These are phyloP conservation scores for Syzygium jambos DNA, from an alignment of 345 rosid genomes.

Conservation along the genomic window DNA sequence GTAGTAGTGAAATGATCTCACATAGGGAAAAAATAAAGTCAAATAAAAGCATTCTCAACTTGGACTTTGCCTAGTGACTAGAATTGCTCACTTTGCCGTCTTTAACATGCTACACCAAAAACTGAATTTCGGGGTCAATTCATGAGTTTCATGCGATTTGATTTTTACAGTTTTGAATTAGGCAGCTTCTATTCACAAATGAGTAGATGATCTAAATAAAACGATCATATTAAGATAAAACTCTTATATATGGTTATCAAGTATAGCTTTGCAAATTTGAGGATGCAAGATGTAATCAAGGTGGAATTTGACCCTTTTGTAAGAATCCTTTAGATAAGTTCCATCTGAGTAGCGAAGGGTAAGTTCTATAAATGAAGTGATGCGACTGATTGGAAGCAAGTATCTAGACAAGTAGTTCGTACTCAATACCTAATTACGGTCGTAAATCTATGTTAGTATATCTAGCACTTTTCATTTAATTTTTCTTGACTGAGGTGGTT, in stretches of 20 bases:
- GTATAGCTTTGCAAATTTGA: neutral
- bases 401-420: neutral
- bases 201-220: neutral
- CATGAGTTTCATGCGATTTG: neutral
- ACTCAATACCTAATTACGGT: neutral
- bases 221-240: neutral
- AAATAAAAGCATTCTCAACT: neutral
- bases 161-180: neutral
- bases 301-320: neutral
- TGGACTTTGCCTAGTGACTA: neutral
- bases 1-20: neutral
- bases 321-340: neutral
- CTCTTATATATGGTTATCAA: neutral
- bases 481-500: neutral
- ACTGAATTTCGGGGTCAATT: neutral
- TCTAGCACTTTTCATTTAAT: neutral
- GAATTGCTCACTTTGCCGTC: neutral
- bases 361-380: neutral
- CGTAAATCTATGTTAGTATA: neutral
- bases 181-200: neutral
- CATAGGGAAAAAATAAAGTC: neutral
- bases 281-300: neutral
- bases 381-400: neutral
- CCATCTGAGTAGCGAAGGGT: neutral
- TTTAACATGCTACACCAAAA: neutral